Base-by-base conservation (phyloP, 352 stramenopile genomes). In the Phytophthora kernoviae region DNA sequence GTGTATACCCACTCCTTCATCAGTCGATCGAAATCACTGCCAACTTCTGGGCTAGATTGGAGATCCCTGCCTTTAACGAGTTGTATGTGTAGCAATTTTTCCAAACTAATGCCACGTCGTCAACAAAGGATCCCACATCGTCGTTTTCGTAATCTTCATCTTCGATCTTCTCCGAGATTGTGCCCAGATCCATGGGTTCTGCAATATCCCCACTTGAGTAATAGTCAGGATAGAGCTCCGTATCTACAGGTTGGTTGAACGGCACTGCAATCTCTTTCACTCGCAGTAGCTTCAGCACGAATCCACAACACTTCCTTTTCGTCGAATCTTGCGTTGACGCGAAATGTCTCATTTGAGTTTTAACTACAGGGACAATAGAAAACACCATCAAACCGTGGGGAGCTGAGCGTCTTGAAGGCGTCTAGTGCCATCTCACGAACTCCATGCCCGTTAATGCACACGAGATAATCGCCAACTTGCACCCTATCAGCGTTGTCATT, bases 71-170 rank as follows among this genome's bases (percentile, higher is more conserved):
- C 65, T 89, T 88, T 44, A 88, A 46, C 21, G 83, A 93, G 44
- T 95, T 95, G 73, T 90, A 95, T 21, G 81, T 71, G 58, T 85
- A 92, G 44, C 87, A 95, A 33, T 95, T 95, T 70, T 85, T 94
- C 84, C 83, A 94, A 14, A 95, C 82, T 15, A 93, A 54, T 22
- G 83, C 54, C 15, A 95, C 84, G 49, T 95, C 87, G 14, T 94
- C 87, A 5, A 94, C 69, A 48, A 95, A 93, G 2, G 77, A 75
- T 15, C 91, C 84, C 5, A 93, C 75, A 30, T 93, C 87, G 45
- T 94, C 84, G 40, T 86, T 77, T 48, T 92, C 84, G 48, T 95
- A 95, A 34, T 95, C 87, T 56, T 93, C 84, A 57, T 93, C 84
- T 58, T 91, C 75, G 27, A 95, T 70, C 48, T 94, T 95, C 61